Evolutionary conservation across 768 basidiomycete genomes (phyloP), one percentile per base, ranked within the genome.

Genomic region (Tylopilus rubrobrunneus): DNA sequence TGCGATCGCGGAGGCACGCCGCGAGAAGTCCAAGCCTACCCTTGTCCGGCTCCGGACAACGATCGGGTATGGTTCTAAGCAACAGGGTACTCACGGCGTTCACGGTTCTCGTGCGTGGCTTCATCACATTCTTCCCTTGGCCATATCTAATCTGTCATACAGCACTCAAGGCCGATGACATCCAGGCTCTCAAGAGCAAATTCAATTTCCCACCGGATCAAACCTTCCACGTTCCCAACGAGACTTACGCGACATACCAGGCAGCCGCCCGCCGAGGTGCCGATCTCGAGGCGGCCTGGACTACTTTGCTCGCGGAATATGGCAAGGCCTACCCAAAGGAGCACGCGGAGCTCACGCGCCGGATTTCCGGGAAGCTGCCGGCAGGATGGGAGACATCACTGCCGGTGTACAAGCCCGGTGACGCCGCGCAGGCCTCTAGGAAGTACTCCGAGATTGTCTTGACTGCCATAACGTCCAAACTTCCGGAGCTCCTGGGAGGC

Each of bases 121-220:
- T 8, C 11, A 29, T 49, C n/a, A 31, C 27, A 28, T 31, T 23
- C 19, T 44, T n/a, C 49, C 51, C 37, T 25, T n/a, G 19, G 14
- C 51, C 21, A 50, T 51, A 55, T 52, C 29, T 54, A 39, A 59
- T 36, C 49, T 42, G 25, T 48, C 36, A 12, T 55, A 37, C 62
- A 92, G 92, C 95, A 46, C 81, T 97, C 63, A 96, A 96, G 81
- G 80, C 88, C 21, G 95, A 97, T 66, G 95, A 98, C 66, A 89
- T 95, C 49, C 78, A 75, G 54, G 70, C 85, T 52, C 73, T 97
- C 57, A 98, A 98, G 81, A 74, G 77, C 65, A 90, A 87, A 74
- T 89, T 88, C 68, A 85, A 85, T 48, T 89, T 97, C 73, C 80
- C 89, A 62, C 75, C 89, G 19, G 83, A 89, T 56, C 72, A 87